Conservation (phyloP, 31 red algal genomes). For the Asparagopsis taxiformis region DNA sequence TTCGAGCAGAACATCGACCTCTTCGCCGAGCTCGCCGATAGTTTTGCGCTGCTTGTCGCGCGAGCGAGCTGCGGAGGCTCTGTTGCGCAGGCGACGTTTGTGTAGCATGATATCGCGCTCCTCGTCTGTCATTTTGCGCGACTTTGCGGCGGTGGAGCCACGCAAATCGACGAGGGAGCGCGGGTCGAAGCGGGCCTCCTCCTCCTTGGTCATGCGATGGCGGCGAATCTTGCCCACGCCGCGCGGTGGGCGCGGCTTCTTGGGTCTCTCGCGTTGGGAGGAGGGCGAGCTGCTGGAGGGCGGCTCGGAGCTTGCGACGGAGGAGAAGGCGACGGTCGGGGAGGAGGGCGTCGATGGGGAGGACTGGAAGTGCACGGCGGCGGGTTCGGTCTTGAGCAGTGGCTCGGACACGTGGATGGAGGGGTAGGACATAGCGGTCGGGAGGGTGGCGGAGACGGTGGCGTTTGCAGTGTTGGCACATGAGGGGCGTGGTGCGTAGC, state of each 20-base stretch:
- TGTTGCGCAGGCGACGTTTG: constrained; percentile 85
- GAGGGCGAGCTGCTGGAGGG: background rate
- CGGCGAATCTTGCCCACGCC: constrained; percentile 65
- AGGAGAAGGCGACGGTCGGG: background rate
- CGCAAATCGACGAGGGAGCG: constrained; percentile 50
- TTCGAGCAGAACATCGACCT: constrained; percentile 55
- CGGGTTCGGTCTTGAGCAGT: background rate
- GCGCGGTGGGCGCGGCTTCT: constrained; percentile 23
- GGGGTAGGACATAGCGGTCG: background rate
- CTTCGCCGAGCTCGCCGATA: constrained; percentile 46
- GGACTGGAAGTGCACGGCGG: background rate
- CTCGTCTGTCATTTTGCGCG: constrained; percentile 80
- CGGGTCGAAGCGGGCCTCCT: constrained; percentile 65
- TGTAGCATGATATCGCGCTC: constrained; percentile 86
- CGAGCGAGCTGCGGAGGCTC: constrained; percentile 66
- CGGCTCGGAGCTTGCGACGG: background rate
- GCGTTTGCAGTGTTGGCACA: no score
- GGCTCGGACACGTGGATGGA: no score
- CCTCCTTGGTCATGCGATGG: constrained; percentile 77
- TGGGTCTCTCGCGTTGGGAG: background rate
- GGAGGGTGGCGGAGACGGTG: background rate
- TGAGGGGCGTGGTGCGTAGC: background rate
- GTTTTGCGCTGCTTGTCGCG: constrained; percentile 80
- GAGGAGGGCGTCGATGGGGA: constrained; percentile 1
- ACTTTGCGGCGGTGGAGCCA: constrained; percentile 81